These are phyloP conservation scores for Chrysosporium keratinophilum DNA, from an alignment of 2,329 filamentous ascomycete species.

Conservation along the genomic window DNA sequence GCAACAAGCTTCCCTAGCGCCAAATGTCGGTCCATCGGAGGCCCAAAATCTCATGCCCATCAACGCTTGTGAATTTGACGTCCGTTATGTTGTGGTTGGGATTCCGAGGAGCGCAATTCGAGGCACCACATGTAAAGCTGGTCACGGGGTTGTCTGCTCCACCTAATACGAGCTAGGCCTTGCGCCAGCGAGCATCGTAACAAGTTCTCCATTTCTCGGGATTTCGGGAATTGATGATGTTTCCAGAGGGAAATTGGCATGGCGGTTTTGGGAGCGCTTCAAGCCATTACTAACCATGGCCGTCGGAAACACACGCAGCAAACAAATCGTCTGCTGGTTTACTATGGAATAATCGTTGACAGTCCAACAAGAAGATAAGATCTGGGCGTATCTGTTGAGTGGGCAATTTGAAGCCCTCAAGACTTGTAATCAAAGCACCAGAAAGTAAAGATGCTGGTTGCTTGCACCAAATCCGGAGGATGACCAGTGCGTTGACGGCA, in stretches of 20 bases:
- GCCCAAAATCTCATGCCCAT: neutral
- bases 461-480: no score
- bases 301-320: no score
- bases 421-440: no score
- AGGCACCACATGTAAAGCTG: conserved; percentile 4
- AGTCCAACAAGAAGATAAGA: no score
- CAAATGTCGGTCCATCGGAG: neutral
- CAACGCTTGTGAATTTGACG: neutral
- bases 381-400: no score
- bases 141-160: conserved; percentile 9
- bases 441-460: no score
- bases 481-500: no score
- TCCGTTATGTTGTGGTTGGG: neutral
- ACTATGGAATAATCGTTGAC: no score
- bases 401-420: no score
- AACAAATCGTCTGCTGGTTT: no score
- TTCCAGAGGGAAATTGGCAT: conserved; percentile 5
- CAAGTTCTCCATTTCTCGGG: conserved; percentile 9
- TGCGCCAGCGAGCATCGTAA: neutral
- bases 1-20: conserved; percentile 9
- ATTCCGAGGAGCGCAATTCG: neutral
- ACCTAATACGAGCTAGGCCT: conserved; percentile 7
- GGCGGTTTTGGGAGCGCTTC: no score
- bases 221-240: conserved; percentile 3
- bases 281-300: no score